These are phyloP conservation scores for Blastobotrys malaysiensis DNA, from an alignment of 1,139 yeast genomes.

Conservation along the genomic window DNA sequence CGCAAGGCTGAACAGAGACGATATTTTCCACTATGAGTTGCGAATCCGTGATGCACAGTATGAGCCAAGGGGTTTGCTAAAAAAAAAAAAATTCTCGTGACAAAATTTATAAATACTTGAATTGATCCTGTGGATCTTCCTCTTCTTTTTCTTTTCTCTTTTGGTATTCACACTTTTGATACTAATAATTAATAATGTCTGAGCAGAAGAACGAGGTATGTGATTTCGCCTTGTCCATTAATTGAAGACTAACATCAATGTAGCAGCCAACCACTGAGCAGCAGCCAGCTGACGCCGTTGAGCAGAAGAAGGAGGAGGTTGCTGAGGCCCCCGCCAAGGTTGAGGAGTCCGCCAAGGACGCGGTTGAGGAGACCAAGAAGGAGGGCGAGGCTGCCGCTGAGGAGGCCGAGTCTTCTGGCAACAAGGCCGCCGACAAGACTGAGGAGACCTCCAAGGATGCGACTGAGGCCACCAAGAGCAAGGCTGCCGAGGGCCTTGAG, in stretches of 20 bases:
- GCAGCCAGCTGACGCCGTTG: no score
- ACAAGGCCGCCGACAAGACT: conserved; percentile 15
- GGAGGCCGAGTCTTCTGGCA: conserved; percentile 16
- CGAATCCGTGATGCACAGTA: neutral
- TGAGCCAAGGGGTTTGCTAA: conserved; percentile 1
- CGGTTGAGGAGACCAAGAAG: conserved; percentile 19
- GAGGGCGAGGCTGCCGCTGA: conserved; percentile 16
- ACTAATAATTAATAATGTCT: conserved; percentile 4
- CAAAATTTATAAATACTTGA: conserved; percentile 4
- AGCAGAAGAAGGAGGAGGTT: conserved; percentile 5
- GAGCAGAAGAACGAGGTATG: conserved; percentile 9
- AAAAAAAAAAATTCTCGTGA: conserved; percentile 5
- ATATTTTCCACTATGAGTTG: neutral
- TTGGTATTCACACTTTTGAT: neutral
- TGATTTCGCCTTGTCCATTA: no score
- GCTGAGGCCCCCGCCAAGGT: conserved; percentile 9
- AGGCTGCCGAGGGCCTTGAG: conserved; percentile 17
- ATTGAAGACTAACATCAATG: neutral
- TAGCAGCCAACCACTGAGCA: conserved; percentile 11
- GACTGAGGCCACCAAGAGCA: conserved; percentile 17
- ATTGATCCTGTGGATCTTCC: conserved; percentile 1
- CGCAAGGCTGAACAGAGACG: neutral
- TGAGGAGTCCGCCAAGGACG: conserved; percentile 24
- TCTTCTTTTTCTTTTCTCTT: conserved; percentile 3
- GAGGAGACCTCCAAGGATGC: conserved; percentile 19